Evolutionary conservation across 768 basidiomycete species (phyloP), one percentile per base, ranked within the genome.

Genomic region (Paxillus rubicundulus): DNA sequence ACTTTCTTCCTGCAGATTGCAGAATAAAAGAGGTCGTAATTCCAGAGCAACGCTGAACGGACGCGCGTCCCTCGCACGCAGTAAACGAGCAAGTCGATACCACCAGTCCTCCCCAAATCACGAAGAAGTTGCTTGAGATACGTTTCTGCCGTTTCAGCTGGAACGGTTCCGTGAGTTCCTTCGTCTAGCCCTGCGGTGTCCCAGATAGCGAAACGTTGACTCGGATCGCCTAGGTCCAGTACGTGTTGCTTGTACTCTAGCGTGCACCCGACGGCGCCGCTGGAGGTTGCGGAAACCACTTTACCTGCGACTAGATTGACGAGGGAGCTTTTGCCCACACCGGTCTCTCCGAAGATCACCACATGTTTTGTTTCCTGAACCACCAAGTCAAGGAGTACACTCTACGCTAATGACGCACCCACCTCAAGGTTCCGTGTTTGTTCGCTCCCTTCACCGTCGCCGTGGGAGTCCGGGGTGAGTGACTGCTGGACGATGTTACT

Each of bases 291-390:
- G 1, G 70, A 71, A 10, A 61, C 45, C 13, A 57, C 57, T 6
- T 36, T 6, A 9, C 65, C 67, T 2, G 61, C 63, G 17, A 78
- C 52, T 61, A 78, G 64, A 53, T 77, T 78, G 52, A 78, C 61
- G n/a, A 78, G 53, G 12, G 74, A 75, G 53, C 77, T 78, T 21
- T 21, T 21, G 2, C 21, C 21, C 21, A 21, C 21, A 21, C 5
- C 75, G 1, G 67, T 65, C 47, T 77, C 74, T 16, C 77, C 76
- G 48, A 77, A 78, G 30, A 77, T 21, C 14, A 78, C 52, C 28
- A 77, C 41, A 37, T 77, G 77, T 30, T 54, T 66, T 27, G 12
- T 28, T 9, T 54, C 54, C 66, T 65, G 41, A 13, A 34, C 8
- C 17, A 43, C n/a, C 52, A 36, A 33, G 55, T 49, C 32, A 9